Percentiles rank a stretch among this genome's conserved stretches.
Evolutionary conservation across 2,329 filamentous ascomycete species (phyloP).

Genomic region (Ceratocystis huliohia): DNA sequence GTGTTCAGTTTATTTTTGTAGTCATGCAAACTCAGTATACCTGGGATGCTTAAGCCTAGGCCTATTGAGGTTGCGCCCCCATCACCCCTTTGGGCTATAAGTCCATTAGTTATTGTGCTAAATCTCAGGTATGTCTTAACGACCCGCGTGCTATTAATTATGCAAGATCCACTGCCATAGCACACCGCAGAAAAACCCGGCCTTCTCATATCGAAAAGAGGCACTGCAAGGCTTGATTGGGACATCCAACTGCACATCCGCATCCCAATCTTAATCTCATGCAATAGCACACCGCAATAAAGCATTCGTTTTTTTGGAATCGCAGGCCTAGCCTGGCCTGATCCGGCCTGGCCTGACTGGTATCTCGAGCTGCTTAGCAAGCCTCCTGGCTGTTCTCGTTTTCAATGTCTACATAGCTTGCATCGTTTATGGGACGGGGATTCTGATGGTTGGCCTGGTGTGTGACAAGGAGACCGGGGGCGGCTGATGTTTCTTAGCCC

Average conservation of each 20-base stretch:
- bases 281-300: not conserved
- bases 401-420: not conserved
- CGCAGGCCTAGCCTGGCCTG: not conserved
- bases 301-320: not conserved
- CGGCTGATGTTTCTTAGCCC: not conserved
- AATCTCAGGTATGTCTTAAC: not conserved
- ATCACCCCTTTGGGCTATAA: not conserved
- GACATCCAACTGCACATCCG: not conserved
- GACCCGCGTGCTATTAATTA: not conserved
- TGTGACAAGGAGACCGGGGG: not conserved
- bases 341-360: not conserved
- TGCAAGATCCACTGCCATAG: not conserved
- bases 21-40: not conserved
- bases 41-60: not conserved
- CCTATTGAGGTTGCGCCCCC: not conserved
- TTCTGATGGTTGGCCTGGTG: not conserved
- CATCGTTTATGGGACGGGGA: not conserved
- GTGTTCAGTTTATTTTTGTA: not conserved
- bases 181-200: not conserved
- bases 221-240: not conserved
- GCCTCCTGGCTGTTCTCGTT: no score
- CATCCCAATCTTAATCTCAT: constrained; percentile 2
- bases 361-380: not conserved
- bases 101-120: no score
- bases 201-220: not conserved